Evolutionary conservation across 257 asterid species (phyloP).

Genomic region (Echium plantagineum): DNA sequence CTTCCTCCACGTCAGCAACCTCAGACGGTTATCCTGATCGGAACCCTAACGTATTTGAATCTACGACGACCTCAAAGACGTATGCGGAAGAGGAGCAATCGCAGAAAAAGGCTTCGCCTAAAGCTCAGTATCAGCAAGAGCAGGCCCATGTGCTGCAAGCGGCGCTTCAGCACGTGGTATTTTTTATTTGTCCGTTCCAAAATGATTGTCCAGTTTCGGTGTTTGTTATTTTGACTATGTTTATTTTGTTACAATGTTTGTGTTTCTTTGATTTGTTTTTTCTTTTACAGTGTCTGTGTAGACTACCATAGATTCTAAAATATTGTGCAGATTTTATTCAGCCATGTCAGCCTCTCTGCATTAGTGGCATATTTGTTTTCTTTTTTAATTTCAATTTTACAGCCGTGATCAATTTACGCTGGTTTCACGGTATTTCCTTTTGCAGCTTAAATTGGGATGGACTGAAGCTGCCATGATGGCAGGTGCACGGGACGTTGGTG

Average conservation of each 20-base stretch:
- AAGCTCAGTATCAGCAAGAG: conserved; percentile 56
- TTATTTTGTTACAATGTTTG: too few species aligned
- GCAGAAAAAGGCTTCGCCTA: conserved; percentile 2
- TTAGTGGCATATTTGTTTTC: conserved; percentile 1
- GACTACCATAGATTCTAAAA: too few species aligned
- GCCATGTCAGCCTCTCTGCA: not conserved
- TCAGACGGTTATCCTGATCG: conserved; percentile 24
- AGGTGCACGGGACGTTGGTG: conserved; percentile 78
- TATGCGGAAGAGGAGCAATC: conserved; percentile 13
- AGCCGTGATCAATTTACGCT: not conserved
- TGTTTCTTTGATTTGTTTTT: too few species aligned
- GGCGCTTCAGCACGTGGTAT: conserved; percentile 70
- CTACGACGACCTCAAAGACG: conserved; percentile 23
- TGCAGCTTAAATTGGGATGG: conserved; percentile 82
- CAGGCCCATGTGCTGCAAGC: conserved; percentile 80
- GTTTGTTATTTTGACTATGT: too few species aligned
- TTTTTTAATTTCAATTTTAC: not conserved
- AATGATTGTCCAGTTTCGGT: too few species aligned
- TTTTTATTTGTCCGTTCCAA: too few species aligned
- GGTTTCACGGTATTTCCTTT: conserved; percentile 14
- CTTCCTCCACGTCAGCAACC: conserved; percentile 27
- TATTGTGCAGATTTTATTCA: too few species aligned
- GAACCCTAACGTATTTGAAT: conserved; percentile 20
- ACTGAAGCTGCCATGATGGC: conserved; percentile 80
- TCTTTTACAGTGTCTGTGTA: too few species aligned